These are phyloP conservation scores for Aurifilum marmelostoma DNA, from an alignment of 2,329 filamentous ascomycete genomes.

Conservation along the genomic window DNA sequence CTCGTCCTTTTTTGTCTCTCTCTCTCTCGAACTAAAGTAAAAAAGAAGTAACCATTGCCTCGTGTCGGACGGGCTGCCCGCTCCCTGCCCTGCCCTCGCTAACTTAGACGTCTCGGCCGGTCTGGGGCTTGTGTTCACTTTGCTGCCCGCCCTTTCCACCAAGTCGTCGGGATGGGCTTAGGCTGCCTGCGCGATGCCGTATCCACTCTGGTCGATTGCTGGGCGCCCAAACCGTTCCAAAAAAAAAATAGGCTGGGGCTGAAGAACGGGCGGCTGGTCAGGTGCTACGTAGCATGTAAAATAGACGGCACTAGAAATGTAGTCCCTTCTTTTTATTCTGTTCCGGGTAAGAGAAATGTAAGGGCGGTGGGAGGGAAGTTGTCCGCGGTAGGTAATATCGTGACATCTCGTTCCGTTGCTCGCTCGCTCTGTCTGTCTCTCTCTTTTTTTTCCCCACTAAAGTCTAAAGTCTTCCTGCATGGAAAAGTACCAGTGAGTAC, in stretches of 20 bases:
- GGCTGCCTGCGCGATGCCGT: background rate
- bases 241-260: background rate
- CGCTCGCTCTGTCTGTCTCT: background rate
- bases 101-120: slow-evolving; percentile 6
- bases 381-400: background rate
- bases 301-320: background rate
- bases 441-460: background rate
- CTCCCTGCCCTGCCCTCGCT: background rate
- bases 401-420: background rate
- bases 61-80: background rate
- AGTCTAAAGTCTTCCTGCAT: background rate
- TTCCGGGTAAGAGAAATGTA: background rate
- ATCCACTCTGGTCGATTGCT: background rate
- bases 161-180: background rate
- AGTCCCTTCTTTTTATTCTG: background rate
- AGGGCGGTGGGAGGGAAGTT: background rate
- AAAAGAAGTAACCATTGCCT: background rate
- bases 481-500: background rate
- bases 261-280: background rate
- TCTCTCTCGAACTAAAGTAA: background rate
- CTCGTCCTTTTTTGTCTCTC: background rate
- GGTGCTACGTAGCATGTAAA: background rate
- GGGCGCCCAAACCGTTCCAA: background rate
- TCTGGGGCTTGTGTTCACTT: background rate
- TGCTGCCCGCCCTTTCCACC: background rate